These are phyloP conservation scores for Moringa oleifera DNA, from an alignment of 345 rosid species.

Conservation along the genomic window DNA sequence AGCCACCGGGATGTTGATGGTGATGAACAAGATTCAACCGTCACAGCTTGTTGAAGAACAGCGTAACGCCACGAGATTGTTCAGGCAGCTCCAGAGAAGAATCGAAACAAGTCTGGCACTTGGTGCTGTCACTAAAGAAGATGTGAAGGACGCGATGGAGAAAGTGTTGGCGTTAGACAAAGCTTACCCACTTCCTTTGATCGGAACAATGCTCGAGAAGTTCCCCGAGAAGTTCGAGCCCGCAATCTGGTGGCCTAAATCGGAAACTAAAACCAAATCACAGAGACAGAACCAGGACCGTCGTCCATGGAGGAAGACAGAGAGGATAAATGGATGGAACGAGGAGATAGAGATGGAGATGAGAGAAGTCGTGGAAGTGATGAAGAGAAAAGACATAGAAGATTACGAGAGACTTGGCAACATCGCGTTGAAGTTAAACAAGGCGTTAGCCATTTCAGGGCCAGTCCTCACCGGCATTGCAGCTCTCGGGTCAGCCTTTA, in stretches of 20 bases:
- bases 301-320: background rate
- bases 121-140: slow-evolving; percentile 10
- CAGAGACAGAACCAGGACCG: background rate
- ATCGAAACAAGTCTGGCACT: slow-evolving; percentile 17
- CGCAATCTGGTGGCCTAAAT: slow-evolving; percentile 34
- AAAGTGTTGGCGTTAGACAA: slow-evolving; percentile 36
- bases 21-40: slow-evolving; percentile 59
- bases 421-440: slow-evolving; percentile 23
- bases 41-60: slow-evolving; percentile 59
- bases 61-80: slow-evolving; percentile 38
- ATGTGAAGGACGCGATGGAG: slow-evolving; percentile 33
- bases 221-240: slow-evolving; percentile 26
- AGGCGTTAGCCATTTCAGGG: slow-evolving; percentile 28
- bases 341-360: slow-evolving; percentile 33
- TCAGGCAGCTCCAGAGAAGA: slow-evolving; percentile 30
- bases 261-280: no score
- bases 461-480: slow-evolving; percentile 26
- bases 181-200: slow-evolving; percentile 42
- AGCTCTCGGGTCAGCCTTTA: slow-evolving; percentile 22
- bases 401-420: slow-evolving; percentile 42
- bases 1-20: slow-evolving; percentile 31
- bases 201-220: slow-evolving; percentile 34
- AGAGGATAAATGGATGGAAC: slow-evolving; percentile 23
- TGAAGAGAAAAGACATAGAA: slow-evolving; percentile 40
- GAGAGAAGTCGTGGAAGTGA: slow-evolving; percentile 27